Base-by-base conservation (phyloP, 352 stramenopile genomes). In the Plasmopara viticola region DNA sequence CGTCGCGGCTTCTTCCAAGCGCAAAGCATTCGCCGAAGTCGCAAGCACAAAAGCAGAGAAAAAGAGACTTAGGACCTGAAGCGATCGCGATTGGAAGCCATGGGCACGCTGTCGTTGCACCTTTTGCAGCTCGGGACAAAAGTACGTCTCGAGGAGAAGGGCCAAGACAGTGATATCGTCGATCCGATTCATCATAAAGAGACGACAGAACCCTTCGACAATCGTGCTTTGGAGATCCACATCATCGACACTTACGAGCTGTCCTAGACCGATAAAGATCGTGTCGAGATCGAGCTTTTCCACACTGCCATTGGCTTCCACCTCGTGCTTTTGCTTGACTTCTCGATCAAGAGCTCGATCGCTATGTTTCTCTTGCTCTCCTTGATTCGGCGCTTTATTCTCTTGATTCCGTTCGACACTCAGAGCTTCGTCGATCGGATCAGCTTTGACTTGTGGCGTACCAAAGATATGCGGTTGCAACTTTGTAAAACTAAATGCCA, bases 61-160 rank as follows among this genome's bases (percentile, higher is more conserved):
- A 61, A 90, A 90, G 3, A 90, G 69, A 25, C 76, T 86, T 17
- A 90, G 57, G 12, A 90, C 48, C 62, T 90, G 80, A 3, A 90
- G 58, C 29, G 77, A 72, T 9, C 75, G 66, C 4, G 77, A 82
- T 25, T 87, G 77, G 44, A 70, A 87, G 1, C 72, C 77, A 28
- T 86, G 64, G 18, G 86, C 74, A 28, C 68, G 68, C 18, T 61
- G 53, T 4, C 73, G 53, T 56, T 87, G 74, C 5, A 87, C 58
- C 44, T 74, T 62, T 43, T 83, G 72, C 3, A 87, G 64, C 20
- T 66, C 62, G 14, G 77, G 72, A 46, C 74, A 86, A 48, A 89
- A 86, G 51, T 79, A 89, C 13, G 72, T 86, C 44, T 89, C 78
- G n/a, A 89, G 55, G 35, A 89, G 44, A 31, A 82, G 75, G 2